Base-by-base conservation (phyloP, 345 rosid genomes). In the Euphorbia lathyris region DNA sequence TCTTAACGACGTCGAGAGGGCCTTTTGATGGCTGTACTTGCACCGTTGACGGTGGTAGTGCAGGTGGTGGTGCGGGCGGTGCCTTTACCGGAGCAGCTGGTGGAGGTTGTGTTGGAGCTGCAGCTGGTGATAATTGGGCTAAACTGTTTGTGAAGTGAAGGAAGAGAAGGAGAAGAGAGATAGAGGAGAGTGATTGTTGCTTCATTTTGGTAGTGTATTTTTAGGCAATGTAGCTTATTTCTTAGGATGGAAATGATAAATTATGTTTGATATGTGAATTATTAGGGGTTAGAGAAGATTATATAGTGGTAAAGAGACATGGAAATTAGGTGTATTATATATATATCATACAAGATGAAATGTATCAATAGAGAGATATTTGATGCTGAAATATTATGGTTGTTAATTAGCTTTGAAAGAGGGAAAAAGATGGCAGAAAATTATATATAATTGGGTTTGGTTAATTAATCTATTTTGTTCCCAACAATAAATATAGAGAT, bases 121-220 rank as follows among this genome's bases (percentile, higher is more conserved):
- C 55, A 8, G 72, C 52, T 3, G 77, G 27, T 26, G 68, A 51
- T 12, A 45, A 45, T 17, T 67, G 75, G 43, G 63, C 51, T 19
- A 63, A 26, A 0, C 42, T 62, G 27, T 12, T 20, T 2, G 64
- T 17, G 74, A 26, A 61, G 60, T 20, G 5, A 22, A 36, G 58
- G 48, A 70, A 61, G 53, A 71, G 61, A 26, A 63, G 8, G 52
- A 63, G 40, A 29, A 71, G 43, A 0, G 29, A 63, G 30, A 53
- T 5, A 38, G 52, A 63, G n/a, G 42, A 71, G 52, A 71, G 16
- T 9, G 42, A 53, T 26, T n/a, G 61, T 40, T 63, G 63, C 50
- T 29, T 58, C 65, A 32, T 61, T 14, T 50, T 53, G 0, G 1
- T 19, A 1, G n/a, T n/a, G n/a, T 25, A 26, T 5, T 20, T n/a